A percentile compares a stretch with the other conserved stretches of the same genome.
Evolutionary conservation across 176 grass and related monocot genomes (phyloP).

Genomic region (Echinochloa phyllopogon): DNA sequence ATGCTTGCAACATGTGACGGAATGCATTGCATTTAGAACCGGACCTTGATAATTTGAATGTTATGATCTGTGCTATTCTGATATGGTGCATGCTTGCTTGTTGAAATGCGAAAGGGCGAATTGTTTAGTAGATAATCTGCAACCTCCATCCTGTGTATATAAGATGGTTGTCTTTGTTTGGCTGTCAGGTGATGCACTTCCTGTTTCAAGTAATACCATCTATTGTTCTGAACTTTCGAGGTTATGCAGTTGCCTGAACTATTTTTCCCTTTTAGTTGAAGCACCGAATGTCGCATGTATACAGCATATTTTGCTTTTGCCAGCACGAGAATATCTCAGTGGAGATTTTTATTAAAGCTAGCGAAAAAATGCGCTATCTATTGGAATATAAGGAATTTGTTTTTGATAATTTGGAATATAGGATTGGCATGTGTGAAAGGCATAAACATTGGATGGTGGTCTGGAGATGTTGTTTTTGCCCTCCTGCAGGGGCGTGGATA

Average conservation of each 20-base stretch:
- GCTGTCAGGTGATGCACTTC: neutral
- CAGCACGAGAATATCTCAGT: conserved; percentile 8
- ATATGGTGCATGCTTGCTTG: neutral
- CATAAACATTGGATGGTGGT: neutral
- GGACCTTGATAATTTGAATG: neutral
- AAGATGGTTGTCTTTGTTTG: neutral
- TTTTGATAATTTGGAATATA: neutral
- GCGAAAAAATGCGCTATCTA: neutral
- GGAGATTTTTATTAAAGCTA: conserved; percentile 21
- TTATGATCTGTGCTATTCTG: neutral
- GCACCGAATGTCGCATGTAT: neutral
- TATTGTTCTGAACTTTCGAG: neutral
- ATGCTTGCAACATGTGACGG: neutral
- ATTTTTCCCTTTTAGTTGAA: neutral
- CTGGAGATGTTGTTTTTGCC: conserved; percentile 8
- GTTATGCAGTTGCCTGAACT: neutral
- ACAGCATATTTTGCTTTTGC: neutral
- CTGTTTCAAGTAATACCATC: neutral
- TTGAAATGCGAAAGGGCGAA: neutral
- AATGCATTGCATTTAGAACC: neutral
- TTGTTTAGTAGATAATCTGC: neutral
- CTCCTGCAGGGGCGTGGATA: neutral
- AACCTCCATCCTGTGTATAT: neutral
- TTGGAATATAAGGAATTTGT: conserved; percentile 5
- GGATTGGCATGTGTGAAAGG: conserved; percentile 24